A percentile compares a stretch with the other conserved stretches of the same genome.
phyloP scores from a whole-genome alignment of 805 yeast species.

The Candida sakaeoensis region DNA sequence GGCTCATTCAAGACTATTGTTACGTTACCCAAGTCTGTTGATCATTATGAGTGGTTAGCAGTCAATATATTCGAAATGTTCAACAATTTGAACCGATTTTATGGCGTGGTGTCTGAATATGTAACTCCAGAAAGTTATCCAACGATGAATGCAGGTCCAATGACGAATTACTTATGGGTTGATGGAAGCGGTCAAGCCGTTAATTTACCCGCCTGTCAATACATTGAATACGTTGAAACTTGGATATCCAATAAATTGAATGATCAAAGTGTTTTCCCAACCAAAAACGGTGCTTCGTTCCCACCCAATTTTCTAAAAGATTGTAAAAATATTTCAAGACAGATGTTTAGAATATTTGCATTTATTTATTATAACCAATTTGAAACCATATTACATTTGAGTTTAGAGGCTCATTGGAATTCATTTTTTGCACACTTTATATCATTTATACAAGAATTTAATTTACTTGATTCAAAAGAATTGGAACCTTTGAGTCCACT shows the following conservation, averaged over 20 bases:
- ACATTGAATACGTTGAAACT: constrained; percentile 84
- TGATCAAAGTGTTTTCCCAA: constrained; percentile 89
- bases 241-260: constrained; percentile 87
- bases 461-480: constrained; percentile 73
- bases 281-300: constrained; percentile 83
- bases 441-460: constrained; percentile 81
- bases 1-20: constrained; percentile 97
- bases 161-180: constrained; percentile 86
- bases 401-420: constrained; percentile 96
- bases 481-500: constrained; percentile 73
- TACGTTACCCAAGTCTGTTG: constrained; percentile 91
- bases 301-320: constrained; percentile 82
- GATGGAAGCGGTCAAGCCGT: constrained; percentile 74
- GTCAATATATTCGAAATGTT: constrained; percentile 86
- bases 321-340: constrained; percentile 81
- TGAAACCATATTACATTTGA: constrained; percentile 86
- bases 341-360: constrained; percentile 94
- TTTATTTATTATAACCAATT: constrained; percentile 93
- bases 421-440: constrained; percentile 94
- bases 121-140: constrained; percentile 88
- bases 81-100: constrained; percentile 80
- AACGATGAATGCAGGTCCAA: constrained; percentile 94
- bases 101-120: constrained; percentile 86
- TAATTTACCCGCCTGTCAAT: constrained; percentile 87
- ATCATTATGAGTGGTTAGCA: constrained; percentile 93